Percentiles rank a stretch among this genome's conserved stretches.
These are phyloP conservation scores for Solanum bukasovii DNA, from an alignment of 257 asterid species.

Conservation along the genomic window DNA sequence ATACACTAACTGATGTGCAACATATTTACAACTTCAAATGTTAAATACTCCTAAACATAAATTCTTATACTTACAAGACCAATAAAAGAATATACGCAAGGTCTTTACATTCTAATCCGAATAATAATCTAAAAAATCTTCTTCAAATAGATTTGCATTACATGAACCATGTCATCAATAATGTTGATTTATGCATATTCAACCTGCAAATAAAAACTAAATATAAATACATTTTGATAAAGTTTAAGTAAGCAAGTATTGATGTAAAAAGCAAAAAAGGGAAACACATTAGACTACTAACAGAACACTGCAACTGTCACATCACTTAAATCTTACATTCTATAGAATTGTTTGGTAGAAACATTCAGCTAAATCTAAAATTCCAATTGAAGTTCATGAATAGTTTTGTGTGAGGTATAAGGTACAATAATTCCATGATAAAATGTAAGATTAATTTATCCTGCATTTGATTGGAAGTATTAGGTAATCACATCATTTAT, in stretches of 20 bases:
- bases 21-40: not conserved
- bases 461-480: no score
- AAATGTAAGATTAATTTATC: no score
- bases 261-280: not conserved
- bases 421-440: no score
- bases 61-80: not conserved
- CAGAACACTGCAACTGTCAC: not conserved
- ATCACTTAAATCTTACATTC: not conserved
- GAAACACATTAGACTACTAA: not conserved
- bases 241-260: not conserved
- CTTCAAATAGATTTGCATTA: no score
- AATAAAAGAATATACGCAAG: no score
- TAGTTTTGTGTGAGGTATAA: no score
- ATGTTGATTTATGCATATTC: not conserved
- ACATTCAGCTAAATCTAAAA: not conserved
- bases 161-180: not conserved
- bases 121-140: no score
- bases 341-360: not conserved
- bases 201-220: not conserved
- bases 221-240: no score
- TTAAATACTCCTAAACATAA: no score
- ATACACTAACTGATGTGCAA: no score
- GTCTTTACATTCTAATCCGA: not conserved
- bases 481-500: no score
- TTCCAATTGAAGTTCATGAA: no score